These are phyloP conservation scores for Ricinus communis DNA, from an alignment of 345 rosid species.

Conservation along the genomic window DNA sequence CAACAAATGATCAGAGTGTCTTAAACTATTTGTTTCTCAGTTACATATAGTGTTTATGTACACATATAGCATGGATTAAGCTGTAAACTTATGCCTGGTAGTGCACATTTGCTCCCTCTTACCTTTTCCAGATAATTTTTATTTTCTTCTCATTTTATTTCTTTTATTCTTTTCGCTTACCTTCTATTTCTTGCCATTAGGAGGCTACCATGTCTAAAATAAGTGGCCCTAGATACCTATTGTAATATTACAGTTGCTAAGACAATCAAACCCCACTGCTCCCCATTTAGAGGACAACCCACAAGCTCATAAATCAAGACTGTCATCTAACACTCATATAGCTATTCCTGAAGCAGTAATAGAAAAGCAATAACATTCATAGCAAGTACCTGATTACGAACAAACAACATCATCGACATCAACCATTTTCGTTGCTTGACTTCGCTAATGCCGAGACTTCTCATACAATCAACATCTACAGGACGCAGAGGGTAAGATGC, in stretches of 20 bases:
- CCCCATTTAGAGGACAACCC: neutral
- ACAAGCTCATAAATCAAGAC: neutral
- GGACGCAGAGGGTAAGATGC: constrained; percentile 78
- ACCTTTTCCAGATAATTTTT: neutral
- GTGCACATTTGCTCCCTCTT: neutral
- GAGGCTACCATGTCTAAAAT: too few species aligned
- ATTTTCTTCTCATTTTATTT: neutral
- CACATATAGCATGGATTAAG: neutral
- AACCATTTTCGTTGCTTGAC: constrained; percentile 97
- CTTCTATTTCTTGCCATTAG: too few species aligned
- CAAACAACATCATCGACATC: constrained; percentile 91
- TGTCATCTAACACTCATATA: neutral
- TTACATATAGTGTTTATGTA: too few species aligned
- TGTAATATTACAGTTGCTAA: neutral
- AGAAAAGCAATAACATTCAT: constrained; percentile 11
- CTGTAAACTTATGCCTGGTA: neutral
- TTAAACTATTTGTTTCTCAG: too few species aligned
- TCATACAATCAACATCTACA: constrained; percentile 79
- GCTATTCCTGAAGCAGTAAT: neutral
- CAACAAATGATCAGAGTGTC: too few species aligned
- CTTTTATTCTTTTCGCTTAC: neutral
- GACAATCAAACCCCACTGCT: neutral
- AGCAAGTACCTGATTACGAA: constrained; percentile 79
- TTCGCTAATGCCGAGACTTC: constrained; percentile 90
- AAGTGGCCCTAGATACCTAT: neutral